A percentile compares a stretch with the other conserved stretches of the same genome.
phyloP scores from a whole-genome alignment of 108 stramenopile species.

The Phaeodactylum tricornutum region DNA sequence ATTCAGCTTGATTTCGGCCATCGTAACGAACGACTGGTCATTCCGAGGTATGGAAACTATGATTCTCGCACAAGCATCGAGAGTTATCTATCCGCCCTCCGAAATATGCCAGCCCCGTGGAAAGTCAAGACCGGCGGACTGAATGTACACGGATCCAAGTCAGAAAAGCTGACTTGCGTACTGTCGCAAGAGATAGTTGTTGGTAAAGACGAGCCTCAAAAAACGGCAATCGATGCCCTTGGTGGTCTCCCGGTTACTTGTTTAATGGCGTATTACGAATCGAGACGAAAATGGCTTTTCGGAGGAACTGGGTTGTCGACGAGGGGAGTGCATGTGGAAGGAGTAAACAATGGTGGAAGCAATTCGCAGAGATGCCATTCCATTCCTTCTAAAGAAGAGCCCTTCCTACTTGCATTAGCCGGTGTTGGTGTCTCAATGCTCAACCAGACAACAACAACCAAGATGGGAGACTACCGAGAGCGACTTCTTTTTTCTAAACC shows the following conservation, averaged over 20 bases:
- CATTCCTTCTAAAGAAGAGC: slow-evolving; percentile 22
- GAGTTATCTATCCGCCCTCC: slow-evolving; percentile 44
- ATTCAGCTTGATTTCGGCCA: no score
- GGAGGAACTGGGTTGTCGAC: slow-evolving; percentile 62
- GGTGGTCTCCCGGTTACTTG: slow-evolving; percentile 51
- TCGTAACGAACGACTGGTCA: slow-evolving; percentile 4
- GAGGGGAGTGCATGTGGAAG: slow-evolving; percentile 56
- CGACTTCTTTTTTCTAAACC: slow-evolving; percentile 46
- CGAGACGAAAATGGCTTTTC: slow-evolving; percentile 73
- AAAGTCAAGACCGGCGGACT: slow-evolving; percentile 5
- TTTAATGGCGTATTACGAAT: slow-evolving; percentile 73
- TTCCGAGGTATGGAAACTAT: slow-evolving; percentile 48
- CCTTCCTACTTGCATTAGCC: slow-evolving; percentile 45
- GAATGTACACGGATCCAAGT: neutral
- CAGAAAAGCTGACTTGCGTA: no score
- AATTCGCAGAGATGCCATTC: slow-evolving; percentile 49
- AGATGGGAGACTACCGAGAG: slow-evolving; percentile 77
- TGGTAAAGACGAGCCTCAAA: no score
- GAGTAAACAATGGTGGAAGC: slow-evolving; percentile 66
- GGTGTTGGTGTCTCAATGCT: slow-evolving; percentile 57
- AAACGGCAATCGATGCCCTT: slow-evolving; percentile 15
- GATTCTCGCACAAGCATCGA: slow-evolving; percentile 40
- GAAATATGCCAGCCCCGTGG: slow-evolving; percentile 62
- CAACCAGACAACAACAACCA: slow-evolving; percentile 37
- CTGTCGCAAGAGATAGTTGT: no score